Percentiles rank a stretch among this genome's conserved stretches.
Evolutionary conservation across 1,284 basidiomycete genomes (phyloP).

Genomic region (Peniophora sp.): DNA sequence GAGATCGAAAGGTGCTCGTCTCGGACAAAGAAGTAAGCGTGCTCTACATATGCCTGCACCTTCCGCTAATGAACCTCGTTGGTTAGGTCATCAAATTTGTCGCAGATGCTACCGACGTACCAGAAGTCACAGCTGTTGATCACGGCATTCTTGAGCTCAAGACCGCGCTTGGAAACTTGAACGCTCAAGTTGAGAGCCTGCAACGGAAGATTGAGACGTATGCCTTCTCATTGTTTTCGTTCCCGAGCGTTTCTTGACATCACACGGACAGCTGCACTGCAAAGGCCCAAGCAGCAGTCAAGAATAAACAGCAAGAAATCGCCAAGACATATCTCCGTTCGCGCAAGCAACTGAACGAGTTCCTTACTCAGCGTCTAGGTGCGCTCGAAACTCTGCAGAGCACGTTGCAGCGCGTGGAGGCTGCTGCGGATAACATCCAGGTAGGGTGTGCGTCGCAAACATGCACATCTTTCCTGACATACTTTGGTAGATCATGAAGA

Average conservation of each 20-base stretch:
- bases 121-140: constrained; percentile 64
- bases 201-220: constrained; percentile 66
- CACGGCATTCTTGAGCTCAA: constrained; percentile 69
- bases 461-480: background rate
- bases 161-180: constrained; percentile 55
- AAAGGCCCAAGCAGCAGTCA: constrained; percentile 60
- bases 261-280: constrained; percentile 51
- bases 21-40: constrained; percentile 51
- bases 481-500: constrained; percentile 68
- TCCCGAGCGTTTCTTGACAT: too few relatives aligned
- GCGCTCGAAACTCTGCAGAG: constrained; percentile 69
- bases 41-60: constrained; percentile 2
- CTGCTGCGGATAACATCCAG: constrained; percentile 83
- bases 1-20: constrained; percentile 63
- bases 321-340: constrained; percentile 74
- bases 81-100: constrained; percentile 72
- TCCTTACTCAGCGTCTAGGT: constrained; percentile 67
- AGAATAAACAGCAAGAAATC: constrained; percentile 60
- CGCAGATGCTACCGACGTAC: constrained; percentile 25
- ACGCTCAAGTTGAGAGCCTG: constrained; percentile 57
- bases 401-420: constrained; percentile 79
- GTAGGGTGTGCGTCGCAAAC: constrained; percentile 30
- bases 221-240: too few relatives aligned
- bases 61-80: background rate
- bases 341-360: constrained; percentile 73